Evolutionary conservation across 2,329 filamentous ascomycete genomes (phyloP), one percentile per base, ranked within the genome.

Genomic region (Pyrenophora tritici-repentis): DNA sequence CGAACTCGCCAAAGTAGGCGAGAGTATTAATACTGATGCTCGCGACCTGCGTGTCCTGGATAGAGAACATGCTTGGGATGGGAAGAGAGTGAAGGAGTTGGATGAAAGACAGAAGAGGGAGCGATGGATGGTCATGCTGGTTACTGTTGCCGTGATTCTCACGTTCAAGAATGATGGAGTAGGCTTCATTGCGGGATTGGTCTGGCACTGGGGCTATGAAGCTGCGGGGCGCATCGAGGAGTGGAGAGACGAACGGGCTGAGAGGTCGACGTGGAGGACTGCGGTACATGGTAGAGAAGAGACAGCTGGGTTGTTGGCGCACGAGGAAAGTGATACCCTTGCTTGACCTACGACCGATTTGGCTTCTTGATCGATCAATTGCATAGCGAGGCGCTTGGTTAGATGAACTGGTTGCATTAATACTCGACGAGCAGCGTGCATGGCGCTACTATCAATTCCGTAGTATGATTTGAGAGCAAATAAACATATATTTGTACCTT

Each of bases 111-210:
- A 94, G 73, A 82, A 86, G 38, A 82, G 82, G 48, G 85, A 90
- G 70, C 81, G 91, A 50, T 96, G 90, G 89, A 89, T 86, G 17
- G 87, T 96, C 0, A 95, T 97, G 91, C 80, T 96, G 51, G 87
- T 92, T 55, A 97, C 93, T 0, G 85, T 90, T 7, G 91, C 89
- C 0, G 83, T 88, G 2, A 81, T 96, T 46, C 74, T 97, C 42
- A 91, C 90, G 0, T 96, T 96, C 65, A 88, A 86, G 71, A 97
- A 97, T 67, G 92, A 96, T 73, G 91, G 87, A 0, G 83, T 96
- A 5, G 93, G 93, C 0, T 96, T 97, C 64, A 53, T 89, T 12
- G 90, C 88, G 0, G 93, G 93, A 0, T 83, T 96, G 79, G 70
- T 89, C 3, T 95, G 91, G 70, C 85, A 93, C 73, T 87, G 82